A percentile compares a stretch with the other conserved stretches of the same genome.
Evolutionary conservation across 345 rosid species (phyloP).

Genomic region (Eucalyptus marginata): DNA sequence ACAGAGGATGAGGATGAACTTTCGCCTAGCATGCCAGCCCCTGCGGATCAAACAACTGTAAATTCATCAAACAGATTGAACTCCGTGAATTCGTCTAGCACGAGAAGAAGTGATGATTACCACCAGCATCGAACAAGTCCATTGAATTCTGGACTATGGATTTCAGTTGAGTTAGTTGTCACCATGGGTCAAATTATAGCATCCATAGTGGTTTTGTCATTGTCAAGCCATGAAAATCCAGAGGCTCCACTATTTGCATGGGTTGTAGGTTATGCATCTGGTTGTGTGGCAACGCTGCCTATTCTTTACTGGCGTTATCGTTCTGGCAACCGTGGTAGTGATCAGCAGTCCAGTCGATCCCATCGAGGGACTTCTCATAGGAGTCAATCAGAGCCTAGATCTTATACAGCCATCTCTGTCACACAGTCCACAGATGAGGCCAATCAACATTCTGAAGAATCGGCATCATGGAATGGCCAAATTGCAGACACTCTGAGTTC

Average conservation of each 20-base stretch:
- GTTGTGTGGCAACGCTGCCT: slow-evolving; percentile 75
- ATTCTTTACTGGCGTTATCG: slow-evolving; percentile 70
- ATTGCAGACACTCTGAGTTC: slow-evolving; percentile 19
- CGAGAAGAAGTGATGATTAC: slow-evolving; percentile 40
- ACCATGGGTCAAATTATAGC: slow-evolving; percentile 73
- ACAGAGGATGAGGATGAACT: slow-evolving; percentile 18
- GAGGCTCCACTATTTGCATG: slow-evolving; percentile 71
- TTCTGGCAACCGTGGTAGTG: slow-evolving; percentile 22
- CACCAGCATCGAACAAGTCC: slow-evolving; percentile 58
- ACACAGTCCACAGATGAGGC: slow-evolving; percentile 50
- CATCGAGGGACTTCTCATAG: slow-evolving; percentile 24
- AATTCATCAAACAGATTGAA: slow-evolving; percentile 20
- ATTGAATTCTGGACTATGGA: slow-evolving; percentile 75
- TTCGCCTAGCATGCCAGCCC: slow-evolving; percentile 5
- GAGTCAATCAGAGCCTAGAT: slow-evolving; percentile 29
- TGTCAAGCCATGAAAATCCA: slow-evolving; percentile 68
- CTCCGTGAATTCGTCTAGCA: slow-evolving; percentile 18
- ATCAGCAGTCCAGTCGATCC: slow-evolving; percentile 27
- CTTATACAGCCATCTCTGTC: slow-evolving; percentile 55
- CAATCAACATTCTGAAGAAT: slow-evolving; percentile 6
- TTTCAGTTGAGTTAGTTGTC: slow-evolving; percentile 60
- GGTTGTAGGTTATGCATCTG: slow-evolving; percentile 78
- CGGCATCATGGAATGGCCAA: slow-evolving; percentile 14
- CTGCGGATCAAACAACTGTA: slow-evolving; percentile 12
- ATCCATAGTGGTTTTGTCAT: slow-evolving; percentile 50